These are phyloP conservation scores for Pholiota molesta DNA, from an alignment of 768 basidiomycete species.

Conservation along the genomic window DNA sequence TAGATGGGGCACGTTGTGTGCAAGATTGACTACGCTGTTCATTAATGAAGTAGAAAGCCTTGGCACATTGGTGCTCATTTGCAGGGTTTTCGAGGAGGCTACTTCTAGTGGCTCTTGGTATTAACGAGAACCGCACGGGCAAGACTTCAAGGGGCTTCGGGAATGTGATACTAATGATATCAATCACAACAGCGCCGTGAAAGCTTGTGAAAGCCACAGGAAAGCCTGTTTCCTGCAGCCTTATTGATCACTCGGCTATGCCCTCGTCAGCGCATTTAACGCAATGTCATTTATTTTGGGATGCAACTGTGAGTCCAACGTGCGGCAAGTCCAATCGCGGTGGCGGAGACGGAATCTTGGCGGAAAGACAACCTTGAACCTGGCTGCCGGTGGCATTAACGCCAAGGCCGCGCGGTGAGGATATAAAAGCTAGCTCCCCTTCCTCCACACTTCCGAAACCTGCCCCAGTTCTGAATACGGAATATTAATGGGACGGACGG, in stretches of 20 bases:
- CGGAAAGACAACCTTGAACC: neutral
- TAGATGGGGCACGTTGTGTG: too few species aligned
- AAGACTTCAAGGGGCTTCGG: neutral
- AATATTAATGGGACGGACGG: neutral
- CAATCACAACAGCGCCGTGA: neutral
- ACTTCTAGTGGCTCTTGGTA: neutral
- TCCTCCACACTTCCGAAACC: neutral
- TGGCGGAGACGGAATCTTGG: constrained; percentile 1
- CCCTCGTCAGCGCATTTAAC: neutral
- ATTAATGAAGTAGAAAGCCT: neutral
- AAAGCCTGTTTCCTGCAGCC: neutral
- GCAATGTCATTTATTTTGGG: neutral
- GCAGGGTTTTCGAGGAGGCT: neutral
- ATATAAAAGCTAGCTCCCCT: neutral
- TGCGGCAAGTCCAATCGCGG: neutral
- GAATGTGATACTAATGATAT: neutral
- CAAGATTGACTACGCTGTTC: too few species aligned
- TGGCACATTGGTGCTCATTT: neutral
- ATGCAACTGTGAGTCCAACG: neutral
- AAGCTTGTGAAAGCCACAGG: too few species aligned
- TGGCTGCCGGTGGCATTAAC: neutral
- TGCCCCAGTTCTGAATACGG: neutral
- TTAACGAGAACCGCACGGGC: neutral
- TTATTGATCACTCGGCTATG: neutral
- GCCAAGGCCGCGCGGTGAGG: neutral